Conservation (phyloP, 2,329 filamentous ascomycete species). For the Stemphylium vesicarium region DNA sequence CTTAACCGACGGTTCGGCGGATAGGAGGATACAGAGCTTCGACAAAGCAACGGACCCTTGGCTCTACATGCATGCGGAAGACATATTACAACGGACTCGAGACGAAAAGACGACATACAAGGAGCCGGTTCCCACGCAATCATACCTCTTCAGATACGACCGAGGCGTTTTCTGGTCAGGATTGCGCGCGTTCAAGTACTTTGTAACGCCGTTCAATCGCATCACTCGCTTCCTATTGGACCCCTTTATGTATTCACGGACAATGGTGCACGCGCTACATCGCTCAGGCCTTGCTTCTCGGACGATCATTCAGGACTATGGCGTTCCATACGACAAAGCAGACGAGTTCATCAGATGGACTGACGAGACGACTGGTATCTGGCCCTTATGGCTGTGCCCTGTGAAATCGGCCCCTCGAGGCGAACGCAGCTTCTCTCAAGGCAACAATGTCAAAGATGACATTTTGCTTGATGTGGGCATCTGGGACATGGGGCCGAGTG, state of each 20-base stretch:
- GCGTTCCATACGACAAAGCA: constrained; percentile 60
- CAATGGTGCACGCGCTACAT: constrained; percentile 69
- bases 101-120: constrained; percentile 20
- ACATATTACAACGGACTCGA: constrained; percentile 24
- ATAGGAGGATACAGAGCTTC: constrained; percentile 53
- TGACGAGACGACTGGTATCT: constrained; percentile 56
- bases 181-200: constrained; percentile 66
- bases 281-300: constrained; percentile 61
- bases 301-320: constrained; percentile 69
- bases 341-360: constrained; percentile 62
- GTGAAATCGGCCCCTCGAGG: constrained; percentile 38
- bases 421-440: constrained; percentile 40
- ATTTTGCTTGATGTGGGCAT: constrained; percentile 61
- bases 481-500: constrained; percentile 75
- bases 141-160: constrained; percentile 68
- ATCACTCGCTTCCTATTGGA: constrained; percentile 66
- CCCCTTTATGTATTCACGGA: constrained; percentile 65
- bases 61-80: constrained; percentile 73
- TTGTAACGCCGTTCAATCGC: constrained; percentile 65
- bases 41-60: constrained; percentile 68
- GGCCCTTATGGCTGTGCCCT: constrained; percentile 67
- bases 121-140: constrained; percentile 55
- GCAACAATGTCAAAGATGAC: constrained; percentile 36
- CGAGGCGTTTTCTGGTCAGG: constrained; percentile 71
- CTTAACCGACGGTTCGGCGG: constrained; percentile 58